A percentile compares a stretch with the other conserved stretches of the same genome.
phyloP scores from a whole-genome alignment of 164 flowering plant genomes.

The Aristolochia contorta region DNA sequence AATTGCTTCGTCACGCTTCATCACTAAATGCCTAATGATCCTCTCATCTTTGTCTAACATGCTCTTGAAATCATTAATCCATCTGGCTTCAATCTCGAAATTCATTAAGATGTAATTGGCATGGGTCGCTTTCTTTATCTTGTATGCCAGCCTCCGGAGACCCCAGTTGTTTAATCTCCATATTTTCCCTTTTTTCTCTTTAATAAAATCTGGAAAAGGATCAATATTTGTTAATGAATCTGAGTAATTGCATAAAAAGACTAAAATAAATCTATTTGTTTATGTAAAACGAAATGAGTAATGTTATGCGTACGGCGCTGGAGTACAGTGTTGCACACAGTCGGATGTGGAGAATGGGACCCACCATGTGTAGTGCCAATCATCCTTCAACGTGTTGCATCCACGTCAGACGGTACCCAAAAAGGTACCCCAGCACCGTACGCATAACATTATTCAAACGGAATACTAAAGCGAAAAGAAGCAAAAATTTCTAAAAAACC shows the following conservation, averaged over 20 bases:
- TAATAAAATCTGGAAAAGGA: conserved; percentile 47
- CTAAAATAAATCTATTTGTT: too few relatives aligned
- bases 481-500: not conserved
- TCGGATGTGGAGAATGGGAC: too few relatives aligned
- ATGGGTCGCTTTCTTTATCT: conserved; percentile 69
- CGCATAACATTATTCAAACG: too few relatives aligned
- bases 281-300: too few relatives aligned
- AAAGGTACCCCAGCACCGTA: too few relatives aligned
- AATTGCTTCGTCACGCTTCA: conserved; percentile 67
- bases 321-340: too few relatives aligned
- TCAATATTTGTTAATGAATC: not conserved
- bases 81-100: conserved; percentile 75
- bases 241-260: not conserved
- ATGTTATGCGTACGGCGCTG: too few relatives aligned
- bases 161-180: conserved; percentile 96
- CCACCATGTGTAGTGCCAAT: too few relatives aligned
- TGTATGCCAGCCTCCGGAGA: conserved; percentile 79
- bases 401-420: too few relatives aligned
- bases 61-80: conserved; percentile 79
- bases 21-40: conserved; percentile 91
- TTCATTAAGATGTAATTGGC: conserved; percentile 93
- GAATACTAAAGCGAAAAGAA: not conserved
- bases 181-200: conserved; percentile 71
- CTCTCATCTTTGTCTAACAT: conserved; percentile 87
- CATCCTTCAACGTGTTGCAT: too few relatives aligned